A percentile compares a stretch with the other conserved stretches of the same genome.
phyloP scores from a whole-genome alignment of 176 grass and related monocot species.

The Poa pratensis region DNA sequence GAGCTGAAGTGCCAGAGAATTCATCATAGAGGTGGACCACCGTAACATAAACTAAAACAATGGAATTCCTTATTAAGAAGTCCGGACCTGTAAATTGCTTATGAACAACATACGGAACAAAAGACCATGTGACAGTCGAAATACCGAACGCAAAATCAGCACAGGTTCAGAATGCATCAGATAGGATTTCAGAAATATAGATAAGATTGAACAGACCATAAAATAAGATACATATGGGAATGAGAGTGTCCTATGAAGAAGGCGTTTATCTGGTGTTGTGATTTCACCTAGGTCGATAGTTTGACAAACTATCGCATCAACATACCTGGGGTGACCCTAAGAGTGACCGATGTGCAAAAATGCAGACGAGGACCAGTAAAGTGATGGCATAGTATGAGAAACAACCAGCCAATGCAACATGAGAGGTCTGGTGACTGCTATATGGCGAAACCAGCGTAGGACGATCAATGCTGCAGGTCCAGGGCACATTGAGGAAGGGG shows the following conservation, averaged over 20 bases:
- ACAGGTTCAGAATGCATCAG: too few species aligned
- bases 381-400: background rate
- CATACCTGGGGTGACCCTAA: background rate
- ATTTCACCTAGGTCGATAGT: background rate
- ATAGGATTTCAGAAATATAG: too few species aligned
- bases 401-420: background rate
- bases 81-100: background rate
- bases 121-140: background rate
- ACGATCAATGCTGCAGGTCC: background rate
- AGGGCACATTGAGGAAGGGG: background rate
- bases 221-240: conserved; percentile 6
- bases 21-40: conserved; percentile 5
- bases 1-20: background rate
- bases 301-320: background rate
- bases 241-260: background rate
- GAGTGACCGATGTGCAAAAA: background rate
- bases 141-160: too few species aligned
- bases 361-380: background rate
- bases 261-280: background rate
- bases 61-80: background rate
- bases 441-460: background rate
- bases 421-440: conserved; percentile 6
- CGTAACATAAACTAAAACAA: conserved; percentile 7
- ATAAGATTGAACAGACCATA: background rate
- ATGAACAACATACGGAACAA: background rate